phyloP scores from a whole-genome alignment of 805 yeast genomes.

The Alloascoidea hylecoeti region DNA sequence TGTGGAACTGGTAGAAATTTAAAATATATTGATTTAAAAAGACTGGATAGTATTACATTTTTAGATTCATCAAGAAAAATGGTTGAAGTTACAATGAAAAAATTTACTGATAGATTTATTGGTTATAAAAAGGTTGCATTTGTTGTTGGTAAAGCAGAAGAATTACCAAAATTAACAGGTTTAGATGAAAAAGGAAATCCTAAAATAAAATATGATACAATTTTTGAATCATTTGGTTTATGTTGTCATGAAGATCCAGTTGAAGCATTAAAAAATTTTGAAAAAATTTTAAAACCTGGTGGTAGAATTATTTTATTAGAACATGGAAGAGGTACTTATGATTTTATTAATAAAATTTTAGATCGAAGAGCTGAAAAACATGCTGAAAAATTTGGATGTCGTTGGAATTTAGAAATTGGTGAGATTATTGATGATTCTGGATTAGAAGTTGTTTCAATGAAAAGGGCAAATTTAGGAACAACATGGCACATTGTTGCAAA shows the following conservation, averaged over 20 bases:
- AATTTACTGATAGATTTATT: conserved; percentile 59
- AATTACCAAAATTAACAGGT: conserved; percentile 43
- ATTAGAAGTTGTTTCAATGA: conserved; percentile 66
- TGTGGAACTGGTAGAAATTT: conserved; percentile 95
- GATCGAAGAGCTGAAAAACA: conserved; percentile 77
- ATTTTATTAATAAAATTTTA: conserved; percentile 61
- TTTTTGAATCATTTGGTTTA: conserved; percentile 86
- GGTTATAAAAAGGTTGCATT: conserved; percentile 62
- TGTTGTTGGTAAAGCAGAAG: conserved; percentile 85
- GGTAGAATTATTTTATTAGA: conserved; percentile 83
- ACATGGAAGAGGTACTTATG: conserved; percentile 82
- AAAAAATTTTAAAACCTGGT: conserved; percentile 62
- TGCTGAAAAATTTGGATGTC: conserved; percentile 87
- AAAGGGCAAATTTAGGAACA: conserved; percentile 80
- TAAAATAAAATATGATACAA: conserved; percentile 68
- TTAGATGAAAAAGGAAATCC: conserved; percentile 15
- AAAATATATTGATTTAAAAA: conserved; percentile 47
- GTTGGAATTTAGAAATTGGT: conserved; percentile 94
- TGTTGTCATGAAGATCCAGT: conserved; percentile 96
- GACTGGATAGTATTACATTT: conserved; percentile 63
- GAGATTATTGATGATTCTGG: conserved; percentile 77
- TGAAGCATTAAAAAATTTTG: conserved; percentile 62
- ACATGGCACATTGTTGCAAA: conserved; percentile 79
- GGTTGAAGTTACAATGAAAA: conserved; percentile 69
- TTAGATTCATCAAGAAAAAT: conserved; percentile 75